Base-by-base conservation (phyloP, 2,329 filamentous ascomycete species). In the Orbilia ellipsospora region DNA sequence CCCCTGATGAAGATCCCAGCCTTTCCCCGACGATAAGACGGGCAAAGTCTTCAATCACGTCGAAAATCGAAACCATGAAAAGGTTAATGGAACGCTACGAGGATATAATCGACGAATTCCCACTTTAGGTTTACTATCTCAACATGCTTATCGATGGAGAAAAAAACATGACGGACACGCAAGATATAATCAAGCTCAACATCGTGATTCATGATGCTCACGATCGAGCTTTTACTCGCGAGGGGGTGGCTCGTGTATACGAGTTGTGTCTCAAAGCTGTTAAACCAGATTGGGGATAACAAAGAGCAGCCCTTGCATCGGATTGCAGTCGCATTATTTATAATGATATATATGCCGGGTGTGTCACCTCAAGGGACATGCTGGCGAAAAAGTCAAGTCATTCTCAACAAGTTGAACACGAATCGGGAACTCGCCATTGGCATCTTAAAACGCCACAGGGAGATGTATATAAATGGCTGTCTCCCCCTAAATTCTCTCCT, bases 111-210 rank as follows among this genome's bases (percentile, higher is more conserved):
- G 31, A 36, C 8, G 31, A 56, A 16, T 20, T 42, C 10, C 62
- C 62, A 3, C 23, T 66, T 8, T 51, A 66, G 12, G 52, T 57
- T 2, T 66, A 66, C n/a, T 50, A 66, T 36, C 52, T 66, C 8
- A 36, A 51, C 23, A 66, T 23, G 36, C 20, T 66, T 8, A 48
- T 66, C 15, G 51, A 66, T 4, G 45, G 45, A 16, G 52, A 66
- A n/a, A 40, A 66, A 16, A 26, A 10, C 7, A 20, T 57, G 45
- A 31, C 40, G 0, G 52, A n/a, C 13, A 48, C 44, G 1, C 7
- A 48, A n/a, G 31, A 10, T 6, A 48, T 10, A 1, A n/a, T 48
- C 16, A 48, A 48, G 2, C 2, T 48, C 16, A 2, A 48, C 3
- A 48, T 48, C 13, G 16, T 3, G 1, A 18, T 48, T n/a, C 44